Evolutionary conservation across 768 basidiomycete species (phyloP).

Genomic region (Auriculariales sp.): DNA sequence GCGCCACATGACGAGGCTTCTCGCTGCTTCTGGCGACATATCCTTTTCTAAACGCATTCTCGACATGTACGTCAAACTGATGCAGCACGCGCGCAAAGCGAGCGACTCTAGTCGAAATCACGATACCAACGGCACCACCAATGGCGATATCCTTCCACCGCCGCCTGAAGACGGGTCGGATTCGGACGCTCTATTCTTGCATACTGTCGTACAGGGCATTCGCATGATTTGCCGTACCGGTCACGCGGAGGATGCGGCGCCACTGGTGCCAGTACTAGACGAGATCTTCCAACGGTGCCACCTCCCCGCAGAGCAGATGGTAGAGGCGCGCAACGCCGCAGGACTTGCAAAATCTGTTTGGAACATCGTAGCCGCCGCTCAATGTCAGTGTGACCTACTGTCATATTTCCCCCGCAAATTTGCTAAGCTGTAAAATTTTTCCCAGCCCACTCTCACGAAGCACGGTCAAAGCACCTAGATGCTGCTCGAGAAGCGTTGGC

Average conservation of each 20-base stretch:
- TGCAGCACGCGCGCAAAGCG: slow-evolving; percentile 69
- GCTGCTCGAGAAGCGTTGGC: slow-evolving; percentile 38
- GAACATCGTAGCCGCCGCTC: slow-evolving; percentile 49
- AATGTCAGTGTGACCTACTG: slow-evolving; percentile 31
- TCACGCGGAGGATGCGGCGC: slow-evolving; percentile 48
- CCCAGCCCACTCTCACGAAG: slow-evolving; percentile 52
- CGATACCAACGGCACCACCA: slow-evolving; percentile 4
- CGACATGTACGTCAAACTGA: slow-evolving; percentile 68
- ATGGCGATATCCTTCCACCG: slow-evolving; percentile 1
- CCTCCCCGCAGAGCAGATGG: slow-evolving; percentile 24
- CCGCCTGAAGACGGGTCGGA: slow-evolving; percentile 33
- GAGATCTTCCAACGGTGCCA: neutral
- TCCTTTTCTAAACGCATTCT: slow-evolving; percentile 61
- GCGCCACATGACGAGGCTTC: slow-evolving; percentile 68
- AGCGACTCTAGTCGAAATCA: slow-evolving; percentile 17
- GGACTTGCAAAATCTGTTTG: slow-evolving; percentile 62
- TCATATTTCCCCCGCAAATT: neutral
- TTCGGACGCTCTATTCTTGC: slow-evolving; percentile 56
- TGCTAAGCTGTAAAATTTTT: neutral
- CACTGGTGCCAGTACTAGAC: slow-evolving; percentile 44
- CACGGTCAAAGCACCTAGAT: slow-evolving; percentile 43
- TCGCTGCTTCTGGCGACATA: slow-evolving; percentile 45
- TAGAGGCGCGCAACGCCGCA: slow-evolving; percentile 34
- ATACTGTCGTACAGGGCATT: slow-evolving; percentile 62
- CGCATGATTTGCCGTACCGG: slow-evolving; percentile 59